These are phyloP conservation scores for Huntiella omanensis DNA, from an alignment of 2,329 filamentous ascomycete species.

Conservation along the genomic window DNA sequence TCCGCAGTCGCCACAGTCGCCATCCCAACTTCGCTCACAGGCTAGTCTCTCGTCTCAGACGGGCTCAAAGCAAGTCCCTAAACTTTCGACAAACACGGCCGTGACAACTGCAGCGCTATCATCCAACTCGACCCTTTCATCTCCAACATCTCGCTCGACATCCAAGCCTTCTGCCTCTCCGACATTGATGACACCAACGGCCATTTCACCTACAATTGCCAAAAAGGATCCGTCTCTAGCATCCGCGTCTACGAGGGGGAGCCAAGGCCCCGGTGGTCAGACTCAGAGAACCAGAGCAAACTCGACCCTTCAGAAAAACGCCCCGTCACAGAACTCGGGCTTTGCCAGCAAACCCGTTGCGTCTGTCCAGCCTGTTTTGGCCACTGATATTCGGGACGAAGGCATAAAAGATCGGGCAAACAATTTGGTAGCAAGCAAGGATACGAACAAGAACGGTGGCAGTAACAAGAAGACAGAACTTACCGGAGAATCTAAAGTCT, in stretches of 20 bases:
- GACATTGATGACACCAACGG: not conserved
- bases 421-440: not conserved
- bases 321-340: too few species aligned
- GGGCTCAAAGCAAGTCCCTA: not conserved
- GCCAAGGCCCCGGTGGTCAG: conserved; percentile 5
- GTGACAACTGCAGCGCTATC: not conserved
- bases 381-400: too few species aligned
- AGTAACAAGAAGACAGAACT: not conserved
- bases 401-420: too few species aligned
- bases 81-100: not conserved
- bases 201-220: not conserved
- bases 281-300: too few species aligned
- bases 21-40: not conserved
- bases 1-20: not conserved
- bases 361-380: too few species aligned
- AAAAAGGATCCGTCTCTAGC: not conserved
- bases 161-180: not conserved
- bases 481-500: conserved; percentile 2
- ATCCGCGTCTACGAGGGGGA: not conserved
- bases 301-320: too few species aligned
- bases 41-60: not conserved
- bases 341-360: too few species aligned
- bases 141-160: not conserved
- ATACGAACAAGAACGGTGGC: not conserved
- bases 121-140: not conserved